Evolutionary conservation across 768 basidiomycete species (phyloP).

Genomic region (Pulveroboletus frians): DNA sequence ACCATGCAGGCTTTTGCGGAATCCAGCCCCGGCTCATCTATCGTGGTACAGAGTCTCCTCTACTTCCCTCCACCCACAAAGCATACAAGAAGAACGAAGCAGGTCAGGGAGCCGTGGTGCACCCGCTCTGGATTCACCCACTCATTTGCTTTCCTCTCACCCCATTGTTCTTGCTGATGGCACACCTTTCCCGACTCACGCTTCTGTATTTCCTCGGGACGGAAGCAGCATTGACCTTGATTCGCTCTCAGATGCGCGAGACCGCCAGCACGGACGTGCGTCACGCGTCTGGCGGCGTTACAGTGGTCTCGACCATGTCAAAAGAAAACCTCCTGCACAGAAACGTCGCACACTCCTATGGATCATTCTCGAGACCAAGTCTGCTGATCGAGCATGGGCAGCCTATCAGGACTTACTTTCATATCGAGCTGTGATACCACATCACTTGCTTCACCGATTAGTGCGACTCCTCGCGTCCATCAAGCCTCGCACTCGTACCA

Average conservation of each 20-base stretch:
- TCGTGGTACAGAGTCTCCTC: constrained; percentile 3
- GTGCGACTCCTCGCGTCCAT: constrained; percentile 51
- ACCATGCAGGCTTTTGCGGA: constrained; percentile 28
- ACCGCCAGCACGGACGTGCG: neutral
- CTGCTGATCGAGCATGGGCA: constrained; percentile 36
- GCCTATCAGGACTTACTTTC: constrained; percentile 38
- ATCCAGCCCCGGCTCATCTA: constrained; percentile 2
- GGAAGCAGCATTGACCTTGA: constrained; percentile 2
- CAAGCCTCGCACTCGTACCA: constrained; percentile 51
- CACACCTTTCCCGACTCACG: neutral
- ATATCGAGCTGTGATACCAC: constrained; percentile 24
- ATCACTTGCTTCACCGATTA: constrained; percentile 53
- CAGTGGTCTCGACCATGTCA: neutral
- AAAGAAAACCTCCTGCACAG: constrained; percentile 18
- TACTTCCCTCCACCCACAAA: neutral
- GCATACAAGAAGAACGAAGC: too few species aligned
- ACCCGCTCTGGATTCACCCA: neutral
- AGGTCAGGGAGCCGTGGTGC: neutral
- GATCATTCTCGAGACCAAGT: constrained; percentile 32
- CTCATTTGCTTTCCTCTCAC: neutral
- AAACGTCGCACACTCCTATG: constrained; percentile 25
- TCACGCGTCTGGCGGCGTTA: neutral
- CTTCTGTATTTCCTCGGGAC: neutral
- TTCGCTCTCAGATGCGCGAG: constrained; percentile 6
- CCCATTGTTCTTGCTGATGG: neutral